A percentile compares a stretch with the other conserved stretches of the same genome.
Conservation (phyloP, 192 early-diverging fungal species). For the Tieghemiomyces parasiticus region DNA sequence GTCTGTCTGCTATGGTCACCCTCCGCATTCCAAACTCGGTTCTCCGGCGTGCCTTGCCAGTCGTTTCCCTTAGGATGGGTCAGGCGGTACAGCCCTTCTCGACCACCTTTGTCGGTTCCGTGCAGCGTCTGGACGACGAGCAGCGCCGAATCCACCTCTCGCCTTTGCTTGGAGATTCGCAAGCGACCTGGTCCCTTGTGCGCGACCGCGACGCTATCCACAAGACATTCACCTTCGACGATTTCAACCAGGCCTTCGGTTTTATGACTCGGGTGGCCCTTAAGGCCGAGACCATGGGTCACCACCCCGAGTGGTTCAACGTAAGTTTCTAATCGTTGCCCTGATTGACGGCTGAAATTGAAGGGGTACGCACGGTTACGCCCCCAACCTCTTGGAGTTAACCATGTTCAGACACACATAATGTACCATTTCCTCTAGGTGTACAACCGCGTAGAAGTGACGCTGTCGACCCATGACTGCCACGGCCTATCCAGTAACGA, state of each 20-base stretch:
- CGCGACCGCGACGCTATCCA: constrained; percentile 51
- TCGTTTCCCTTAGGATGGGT: too few species aligned
- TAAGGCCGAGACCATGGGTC: constrained; percentile 79
- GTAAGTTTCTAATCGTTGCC: too few species aligned
- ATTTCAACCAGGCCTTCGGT: constrained; percentile 80
- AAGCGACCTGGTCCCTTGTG: constrained; percentile 42
- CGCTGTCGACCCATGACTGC: constrained; percentile 82
- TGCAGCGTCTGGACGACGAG: neutral
- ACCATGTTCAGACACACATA: constrained; percentile 1
- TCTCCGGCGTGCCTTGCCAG: too few species aligned
- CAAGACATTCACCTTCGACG: constrained; percentile 61
- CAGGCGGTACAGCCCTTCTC: too few species aligned
- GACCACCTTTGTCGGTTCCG: too few species aligned
- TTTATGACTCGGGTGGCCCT: constrained; percentile 92
- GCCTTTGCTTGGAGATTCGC: neutral
- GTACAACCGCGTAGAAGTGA: constrained; percentile 83
- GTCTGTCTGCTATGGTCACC: too few species aligned
- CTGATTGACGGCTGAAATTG: too few species aligned
- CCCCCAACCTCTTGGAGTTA: too few species aligned
- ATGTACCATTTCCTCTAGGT: constrained; percentile 34
- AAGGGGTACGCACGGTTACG: too few species aligned
- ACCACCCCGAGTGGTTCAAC: constrained; percentile 95
- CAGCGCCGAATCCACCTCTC: neutral
- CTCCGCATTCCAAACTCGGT: too few species aligned
- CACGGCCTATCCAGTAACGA: constrained; percentile 65